Evolutionary conservation across 257 asterid genomes (phyloP), one percentile per base, ranked within the genome.

Genomic region (Ocimum tenuiflorum): DNA sequence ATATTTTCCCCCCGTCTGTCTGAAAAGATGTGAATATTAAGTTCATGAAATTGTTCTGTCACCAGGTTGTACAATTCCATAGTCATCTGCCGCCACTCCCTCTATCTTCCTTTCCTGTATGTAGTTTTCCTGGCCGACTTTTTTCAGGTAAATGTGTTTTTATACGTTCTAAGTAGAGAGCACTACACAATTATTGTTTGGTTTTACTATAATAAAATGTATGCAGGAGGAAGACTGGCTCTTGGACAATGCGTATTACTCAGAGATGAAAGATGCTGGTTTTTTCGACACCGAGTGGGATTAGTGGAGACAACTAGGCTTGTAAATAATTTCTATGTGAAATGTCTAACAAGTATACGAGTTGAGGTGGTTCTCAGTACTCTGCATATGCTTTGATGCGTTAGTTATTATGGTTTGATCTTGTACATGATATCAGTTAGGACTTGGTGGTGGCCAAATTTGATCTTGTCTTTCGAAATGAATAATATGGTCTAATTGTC

Each of bases 211-310:
- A 19, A 0, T 27, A 4, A 27, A 1, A 19, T 36, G 50, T 68
- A 14, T 78, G 60, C 85, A 90, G 97, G 96, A 90, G 75, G 91
- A 90, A 74, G 97, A 90, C 70, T 90, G 91, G 95, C 96, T 88
- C 64, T 72, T 90, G 81, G 96, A 90, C 66, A 83, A 79, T 57
- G 95, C 92, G 46, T 90, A 88, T 57, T 90, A 90, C 77, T 82
- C 96, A 20, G 97, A 90, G 82, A 90, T 90, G 97, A 84, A 81
- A 71, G 97, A 90, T 78, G 95, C 97, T 7, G 97, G 97, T 2
- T 90, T 90, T 74, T 86, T 86, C 53, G 96, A 90, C 63, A 75
- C 88, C 1, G 97, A 84, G 18, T 78, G 89, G 92, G 94, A 90
- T 59, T 87, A 86, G 71, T 41, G 8, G 22, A 42, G 67, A n/a